Evolutionary conservation across 345 rosid species (phyloP).

Genomic region (Lepidium africanum): DNA sequence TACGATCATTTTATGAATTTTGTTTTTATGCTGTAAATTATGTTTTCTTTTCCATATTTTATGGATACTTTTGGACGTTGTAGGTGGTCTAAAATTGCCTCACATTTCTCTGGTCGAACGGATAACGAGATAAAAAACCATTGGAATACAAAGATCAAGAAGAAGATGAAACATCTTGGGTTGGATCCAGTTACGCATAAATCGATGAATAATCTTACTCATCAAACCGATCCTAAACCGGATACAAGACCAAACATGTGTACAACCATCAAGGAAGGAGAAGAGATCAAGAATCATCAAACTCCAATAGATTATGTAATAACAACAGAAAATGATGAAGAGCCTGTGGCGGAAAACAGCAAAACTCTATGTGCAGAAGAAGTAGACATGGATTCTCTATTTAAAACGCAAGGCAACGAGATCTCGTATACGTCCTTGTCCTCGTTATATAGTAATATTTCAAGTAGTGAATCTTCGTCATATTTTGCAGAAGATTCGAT

Average conservation of each 20-base stretch:
- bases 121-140: constrained; percentile 95
- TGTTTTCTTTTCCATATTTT: not conserved
- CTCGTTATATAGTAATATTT: constrained; percentile 14
- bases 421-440: constrained; percentile 34
- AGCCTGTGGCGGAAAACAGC: constrained; percentile 26
- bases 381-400: constrained; percentile 30
- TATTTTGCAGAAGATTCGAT: constrained; percentile 28
- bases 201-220: constrained; percentile 20
- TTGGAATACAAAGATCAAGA: constrained; percentile 89
- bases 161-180: constrained; percentile 62
- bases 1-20: constrained; percentile 7
- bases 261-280: constrained; percentile 17
- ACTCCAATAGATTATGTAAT: constrained; percentile 18
- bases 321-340: constrained; percentile 4
- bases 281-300: constrained; percentile 12
- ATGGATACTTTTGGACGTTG: constrained; percentile 5
- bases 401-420: constrained; percentile 27
- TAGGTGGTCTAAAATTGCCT: constrained; percentile 95
- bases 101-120: constrained; percentile 85
- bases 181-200: constrained; percentile 58
- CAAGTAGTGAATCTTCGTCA: constrained; percentile 26
- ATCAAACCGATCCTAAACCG: constrained; percentile 14
- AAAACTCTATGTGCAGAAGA: constrained; percentile 32
- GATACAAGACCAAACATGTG: not conserved
- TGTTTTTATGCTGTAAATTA: no score